Conservation (phyloP, 306 rosid species). For the Quercus robur region DNA sequence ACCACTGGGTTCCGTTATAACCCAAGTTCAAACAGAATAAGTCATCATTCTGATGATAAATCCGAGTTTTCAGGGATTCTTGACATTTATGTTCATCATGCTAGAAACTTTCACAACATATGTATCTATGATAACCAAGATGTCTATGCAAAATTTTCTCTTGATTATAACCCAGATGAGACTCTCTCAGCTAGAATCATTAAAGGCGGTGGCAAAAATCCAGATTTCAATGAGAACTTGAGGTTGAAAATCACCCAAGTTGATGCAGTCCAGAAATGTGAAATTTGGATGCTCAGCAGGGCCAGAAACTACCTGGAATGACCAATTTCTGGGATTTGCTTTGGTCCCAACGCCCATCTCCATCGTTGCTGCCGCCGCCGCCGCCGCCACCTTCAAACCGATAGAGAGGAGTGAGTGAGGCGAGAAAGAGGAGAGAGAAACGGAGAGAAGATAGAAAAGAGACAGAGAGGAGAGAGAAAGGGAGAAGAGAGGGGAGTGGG, state of each 20-base stretch:
- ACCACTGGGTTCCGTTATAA: conserved; percentile 54
- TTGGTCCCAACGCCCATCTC: conserved; percentile 45
- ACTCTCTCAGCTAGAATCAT: conserved; percentile 62
- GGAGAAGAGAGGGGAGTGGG: too few species aligned
- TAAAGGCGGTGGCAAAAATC: conserved; percentile 76
- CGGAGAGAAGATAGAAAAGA: too few species aligned
- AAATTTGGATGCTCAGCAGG: conserved; percentile 93
- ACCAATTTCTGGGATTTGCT: conserved; percentile 85
- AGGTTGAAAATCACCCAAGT: conserved; percentile 62
- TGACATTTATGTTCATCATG: conserved; percentile 82
- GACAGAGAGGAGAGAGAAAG: too few species aligned
- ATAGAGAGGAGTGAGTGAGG: too few species aligned
- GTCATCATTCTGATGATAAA: conserved; percentile 26
- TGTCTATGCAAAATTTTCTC: conserved; percentile 87
- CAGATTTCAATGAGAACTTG: conserved; percentile 70
- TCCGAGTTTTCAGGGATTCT: conserved; percentile 60
- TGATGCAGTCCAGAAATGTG: conserved; percentile 83
- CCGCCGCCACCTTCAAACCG: too few species aligned
- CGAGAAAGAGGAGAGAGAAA: too few species aligned
- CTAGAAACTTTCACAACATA: conserved; percentile 81
- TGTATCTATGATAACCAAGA: conserved; percentile 92
- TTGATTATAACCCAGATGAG: conserved; percentile 82
- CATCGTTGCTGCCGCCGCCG: too few species aligned
- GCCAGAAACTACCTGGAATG: conserved; percentile 69
- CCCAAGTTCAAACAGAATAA: conserved; percentile 36